Percentiles rank a stretch among this genome's conserved stretches.
phyloP scores from a whole-genome alignment of 768 basidiomycete genomes.

The Lepiota venenata region DNA sequence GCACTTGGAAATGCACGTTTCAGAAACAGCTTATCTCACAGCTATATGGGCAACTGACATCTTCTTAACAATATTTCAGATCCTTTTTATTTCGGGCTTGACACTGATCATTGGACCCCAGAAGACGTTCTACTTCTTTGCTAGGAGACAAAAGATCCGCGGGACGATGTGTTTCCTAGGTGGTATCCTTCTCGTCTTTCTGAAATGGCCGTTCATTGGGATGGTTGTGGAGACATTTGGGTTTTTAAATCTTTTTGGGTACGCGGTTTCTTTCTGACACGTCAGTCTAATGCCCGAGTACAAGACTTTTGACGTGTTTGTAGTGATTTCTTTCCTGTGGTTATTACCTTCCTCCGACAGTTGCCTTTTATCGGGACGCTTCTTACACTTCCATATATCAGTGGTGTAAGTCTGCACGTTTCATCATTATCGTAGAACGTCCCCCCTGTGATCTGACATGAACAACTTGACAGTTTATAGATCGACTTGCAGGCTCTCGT shows the following conservation, averaged over 20 bases:
- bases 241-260: slow-evolving; percentile 98
- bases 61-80: slow-evolving; percentile 39
- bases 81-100: slow-evolving; percentile 91
- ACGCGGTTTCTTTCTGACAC: slow-evolving; percentile 15
- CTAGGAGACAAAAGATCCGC: slow-evolving; percentile 90
- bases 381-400: slow-evolving; percentile 84
- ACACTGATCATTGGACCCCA: slow-evolving; percentile 96
- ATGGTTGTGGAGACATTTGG: slow-evolving; percentile 94
- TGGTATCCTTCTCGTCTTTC: slow-evolving; percentile 88
- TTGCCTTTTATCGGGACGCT: slow-evolving; percentile 88
- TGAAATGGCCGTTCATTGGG: slow-evolving; percentile 94
- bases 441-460: background rate
- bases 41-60: background rate
- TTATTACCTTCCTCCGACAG: slow-evolving; percentile 94
- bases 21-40: background rate
- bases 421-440: background rate
- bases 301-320: background rate
- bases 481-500: slow-evolving; percentile 77
- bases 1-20: slow-evolving; percentile 89
- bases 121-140: slow-evolving; percentile 98
- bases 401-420: slow-evolving; percentile 54
- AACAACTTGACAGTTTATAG: slow-evolving; percentile 53
- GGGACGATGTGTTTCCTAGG: slow-evolving; percentile 88
- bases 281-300: background rate
- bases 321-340: slow-evolving; percentile 99